Conservation (phyloP, 345 rosid species). For the Pugionium dolabratum region DNA sequence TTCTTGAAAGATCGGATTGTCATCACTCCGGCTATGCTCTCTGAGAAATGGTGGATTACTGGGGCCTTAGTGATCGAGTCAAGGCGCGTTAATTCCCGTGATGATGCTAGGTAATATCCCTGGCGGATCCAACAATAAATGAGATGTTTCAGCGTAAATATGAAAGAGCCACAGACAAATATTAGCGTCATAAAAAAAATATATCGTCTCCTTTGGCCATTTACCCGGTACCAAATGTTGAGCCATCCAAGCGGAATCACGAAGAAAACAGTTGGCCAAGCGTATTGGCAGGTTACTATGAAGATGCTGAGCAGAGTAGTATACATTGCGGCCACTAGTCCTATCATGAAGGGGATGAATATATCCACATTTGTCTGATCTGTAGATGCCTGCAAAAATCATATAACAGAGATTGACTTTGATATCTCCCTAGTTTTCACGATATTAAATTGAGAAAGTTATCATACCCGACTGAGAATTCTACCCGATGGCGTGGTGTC, state of each 20-base stretch:
- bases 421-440: background rate
- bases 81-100: conserved; percentile 89
- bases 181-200: background rate
- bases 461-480: conserved; percentile 81
- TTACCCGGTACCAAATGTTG: conserved; percentile 86
- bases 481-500: conserved; percentile 98
- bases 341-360: conserved; percentile 69
- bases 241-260: conserved; percentile 84
- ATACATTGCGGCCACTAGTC: conserved; percentile 64
- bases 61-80: conserved; percentile 99
- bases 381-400: conserved; percentile 70
- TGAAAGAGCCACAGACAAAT: background rate
- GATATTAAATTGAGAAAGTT: background rate
- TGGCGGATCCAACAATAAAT: conserved; percentile 35
- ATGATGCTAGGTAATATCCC: conserved; percentile 85
- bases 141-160: background rate
- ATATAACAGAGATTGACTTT: background rate
- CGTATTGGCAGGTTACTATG: conserved; percentile 83
- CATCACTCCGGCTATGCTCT: conserved; percentile 90
- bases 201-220: conserved; percentile 10
- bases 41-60: conserved; percentile 93
- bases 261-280: conserved; percentile 90
- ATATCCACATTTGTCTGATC: conserved; percentile 90
- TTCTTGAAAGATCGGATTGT: conserved; percentile 76
- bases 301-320: conserved; percentile 73